These are phyloP conservation scores for Lagerstroemia speciosa DNA, from an alignment of 345 rosid species.

Conservation along the genomic window DNA sequence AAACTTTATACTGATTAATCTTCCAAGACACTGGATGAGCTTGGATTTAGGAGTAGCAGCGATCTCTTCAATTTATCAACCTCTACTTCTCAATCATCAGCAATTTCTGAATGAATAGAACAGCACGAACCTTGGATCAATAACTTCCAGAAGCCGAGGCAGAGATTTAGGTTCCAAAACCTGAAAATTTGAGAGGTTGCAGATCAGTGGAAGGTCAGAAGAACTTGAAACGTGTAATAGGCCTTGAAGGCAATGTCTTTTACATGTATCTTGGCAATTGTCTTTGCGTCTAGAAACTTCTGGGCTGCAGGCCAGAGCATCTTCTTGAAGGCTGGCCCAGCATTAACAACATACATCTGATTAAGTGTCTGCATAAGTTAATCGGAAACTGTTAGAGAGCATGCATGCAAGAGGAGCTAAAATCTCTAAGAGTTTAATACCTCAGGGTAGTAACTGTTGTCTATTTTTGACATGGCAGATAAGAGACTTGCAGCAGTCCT, in stretches of 20 bases:
- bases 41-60: background rate
- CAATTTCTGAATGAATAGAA: background rate
- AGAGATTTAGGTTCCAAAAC: conserved; percentile 79
- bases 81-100: background rate
- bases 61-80: background rate
- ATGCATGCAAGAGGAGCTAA: background rate
- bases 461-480: conserved; percentile 69
- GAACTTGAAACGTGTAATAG: background rate
- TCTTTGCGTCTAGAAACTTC: conserved; percentile 81
- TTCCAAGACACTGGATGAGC: background rate
- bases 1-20: background rate
- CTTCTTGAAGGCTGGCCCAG: conserved; percentile 90
- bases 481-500: conserved; percentile 80
- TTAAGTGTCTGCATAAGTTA: conserved; percentile 61
- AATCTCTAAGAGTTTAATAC: conserved; percentile 25
- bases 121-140: conserved; percentile 58
- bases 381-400: conserved; percentile 5
- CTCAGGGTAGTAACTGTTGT: conserved; percentile 93
- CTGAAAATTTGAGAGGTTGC: conserved; percentile 28
- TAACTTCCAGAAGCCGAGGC: conserved; percentile 60
- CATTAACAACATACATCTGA: conserved; percentile 83
- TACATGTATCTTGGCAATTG: conserved; percentile 81
- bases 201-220: conserved; percentile 1
- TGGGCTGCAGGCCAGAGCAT: conserved; percentile 99
- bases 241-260: conserved; percentile 12